A percentile compares a stretch with the other conserved stretches of the same genome.
These are phyloP conservation scores for Globisporangium splendens DNA, from an alignment of 352 stramenopile genomes.

Conservation along the genomic window DNA sequence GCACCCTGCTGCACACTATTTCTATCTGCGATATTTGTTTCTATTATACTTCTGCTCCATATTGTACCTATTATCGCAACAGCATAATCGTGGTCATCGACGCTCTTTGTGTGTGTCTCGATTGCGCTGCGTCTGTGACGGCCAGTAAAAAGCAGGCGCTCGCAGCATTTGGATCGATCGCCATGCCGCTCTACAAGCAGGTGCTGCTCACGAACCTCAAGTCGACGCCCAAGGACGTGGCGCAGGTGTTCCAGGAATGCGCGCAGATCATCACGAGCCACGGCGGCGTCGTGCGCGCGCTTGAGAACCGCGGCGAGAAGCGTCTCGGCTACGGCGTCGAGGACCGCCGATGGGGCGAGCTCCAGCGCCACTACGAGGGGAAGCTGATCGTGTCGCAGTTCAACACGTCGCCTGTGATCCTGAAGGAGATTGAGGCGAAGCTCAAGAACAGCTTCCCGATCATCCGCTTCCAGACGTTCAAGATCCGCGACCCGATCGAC, in stretches of 20 bases:
- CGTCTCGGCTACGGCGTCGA: slow-evolving; percentile 80
- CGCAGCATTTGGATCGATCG: not conserved
- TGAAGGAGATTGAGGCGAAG: slow-evolving; percentile 75
- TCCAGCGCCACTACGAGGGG: slow-evolving; percentile 82
- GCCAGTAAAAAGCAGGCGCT: too few relatives aligned
- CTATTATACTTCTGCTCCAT: too few relatives aligned
- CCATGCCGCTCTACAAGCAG: slow-evolving; percentile 89
- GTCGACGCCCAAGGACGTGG: slow-evolving; percentile 78
- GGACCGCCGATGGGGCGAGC: slow-evolving; percentile 80
- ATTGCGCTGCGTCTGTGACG: not conserved
- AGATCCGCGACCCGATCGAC: slow-evolving; percentile 78
- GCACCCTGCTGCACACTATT: not conserved
- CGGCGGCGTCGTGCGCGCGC: slow-evolving; percentile 71
- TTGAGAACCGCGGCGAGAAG: slow-evolving; percentile 82
- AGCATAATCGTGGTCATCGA: not conserved
- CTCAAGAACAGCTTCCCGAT: slow-evolving; percentile 85
- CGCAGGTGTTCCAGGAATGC: slow-evolving; percentile 81
- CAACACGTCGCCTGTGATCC: slow-evolving; percentile 65
- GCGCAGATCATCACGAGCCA: slow-evolving; percentile 59
- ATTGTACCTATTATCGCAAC: not conserved
- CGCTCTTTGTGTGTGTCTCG: not conserved
- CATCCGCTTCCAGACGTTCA: slow-evolving; percentile 86
- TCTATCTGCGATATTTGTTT: not conserved
- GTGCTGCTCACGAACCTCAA: slow-evolving; percentile 88
- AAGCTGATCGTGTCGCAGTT: slow-evolving; percentile 88